These are phyloP conservation scores for Beauveria rudraprayagi DNA, from an alignment of 2,329 filamentous ascomycete species.

Conservation along the genomic window DNA sequence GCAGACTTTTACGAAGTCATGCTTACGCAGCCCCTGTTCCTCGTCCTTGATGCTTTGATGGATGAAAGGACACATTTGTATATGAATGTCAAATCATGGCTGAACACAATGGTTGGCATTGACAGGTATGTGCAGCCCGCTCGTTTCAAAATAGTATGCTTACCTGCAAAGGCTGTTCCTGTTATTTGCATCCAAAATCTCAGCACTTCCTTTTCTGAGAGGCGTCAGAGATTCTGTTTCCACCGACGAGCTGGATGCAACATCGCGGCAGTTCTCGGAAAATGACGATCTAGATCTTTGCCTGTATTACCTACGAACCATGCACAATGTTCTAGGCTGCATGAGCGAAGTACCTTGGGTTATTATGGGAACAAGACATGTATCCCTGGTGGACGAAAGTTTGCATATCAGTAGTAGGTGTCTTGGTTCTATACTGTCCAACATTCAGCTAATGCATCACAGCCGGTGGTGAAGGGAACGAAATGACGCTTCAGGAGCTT, in stretches of 20 bases:
- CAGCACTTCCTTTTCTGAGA: constrained; percentile 44
- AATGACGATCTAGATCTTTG: constrained; percentile 68
- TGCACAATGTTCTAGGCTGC: constrained; percentile 66
- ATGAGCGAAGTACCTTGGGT: constrained; percentile 60
- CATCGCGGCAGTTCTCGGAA: constrained; percentile 28
- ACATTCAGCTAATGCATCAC: constrained; percentile 16
- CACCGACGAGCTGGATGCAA: constrained; percentile 14
- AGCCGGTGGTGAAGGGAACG: constrained; percentile 45
- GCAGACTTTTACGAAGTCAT: constrained; percentile 62
- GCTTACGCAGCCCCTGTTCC: constrained; percentile 70
- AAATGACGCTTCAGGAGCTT: constrained; percentile 58
- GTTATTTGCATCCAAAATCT: constrained; percentile 51
- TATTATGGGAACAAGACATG: constrained; percentile 54
- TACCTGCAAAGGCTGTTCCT: constrained; percentile 44
- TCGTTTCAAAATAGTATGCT: neutral
- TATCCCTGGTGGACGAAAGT: constrained; percentile 21
- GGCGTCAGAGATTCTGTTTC: constrained; percentile 14
- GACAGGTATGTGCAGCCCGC: constrained; percentile 44
- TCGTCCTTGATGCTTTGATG: constrained; percentile 69
- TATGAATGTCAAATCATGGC: constrained; percentile 72
- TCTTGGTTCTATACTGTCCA: neutral
- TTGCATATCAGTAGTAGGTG: constrained; percentile 44
- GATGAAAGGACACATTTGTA: constrained; percentile 67
- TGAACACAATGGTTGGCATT: constrained; percentile 57
- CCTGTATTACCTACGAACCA: constrained; percentile 67